Evolutionary conservation across 768 basidiomycete genomes (phyloP).

Genomic region (Phallus indusiatus): DNA sequence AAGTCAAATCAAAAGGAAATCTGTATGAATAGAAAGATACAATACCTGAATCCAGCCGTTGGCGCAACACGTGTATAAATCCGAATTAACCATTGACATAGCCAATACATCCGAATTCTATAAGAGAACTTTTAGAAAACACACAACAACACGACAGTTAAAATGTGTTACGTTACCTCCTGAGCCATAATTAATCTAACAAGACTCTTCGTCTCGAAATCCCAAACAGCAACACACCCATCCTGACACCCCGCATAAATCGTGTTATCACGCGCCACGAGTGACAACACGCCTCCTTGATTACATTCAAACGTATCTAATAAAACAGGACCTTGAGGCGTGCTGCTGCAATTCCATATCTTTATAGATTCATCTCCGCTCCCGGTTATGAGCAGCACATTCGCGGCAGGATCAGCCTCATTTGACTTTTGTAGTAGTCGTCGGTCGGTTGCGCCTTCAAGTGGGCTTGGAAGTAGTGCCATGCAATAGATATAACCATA

Average conservation of each 20-base stretch:
- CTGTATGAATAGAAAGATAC: not conserved
- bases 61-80: slow-evolving; percentile 41
- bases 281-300: slow-evolving; percentile 75
- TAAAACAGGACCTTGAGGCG: slow-evolving; percentile 33
- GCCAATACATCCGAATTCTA: slow-evolving; percentile 77
- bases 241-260: slow-evolving; percentile 93
- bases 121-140: not conserved
- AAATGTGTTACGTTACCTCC: slow-evolving; percentile 38
- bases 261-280: slow-evolving; percentile 66
- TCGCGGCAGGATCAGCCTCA: slow-evolving; percentile 13
- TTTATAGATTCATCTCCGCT: slow-evolving; percentile 90
- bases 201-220: slow-evolving; percentile 80
- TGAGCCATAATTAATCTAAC: slow-evolving; percentile 82
- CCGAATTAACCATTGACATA: slow-evolving; percentile 54
- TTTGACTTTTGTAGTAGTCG: slow-evolving; percentile 6
- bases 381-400: slow-evolving; percentile 63
- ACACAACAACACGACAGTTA: not conserved
- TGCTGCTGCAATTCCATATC: slow-evolving; percentile 56
- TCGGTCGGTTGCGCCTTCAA: slow-evolving; percentile 27
- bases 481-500: slow-evolving; percentile 92
- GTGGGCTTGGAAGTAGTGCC: slow-evolving; percentile 36
- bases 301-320: slow-evolving; percentile 61
- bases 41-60: slow-evolving; percentile 59
- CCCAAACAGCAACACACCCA: slow-evolving; percentile 84
- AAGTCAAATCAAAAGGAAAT: not conserved